A percentile compares a stretch with the other conserved stretches of the same genome.
Conservation (phyloP, 306 rosid genomes). For the Cucumis melo region DNA sequence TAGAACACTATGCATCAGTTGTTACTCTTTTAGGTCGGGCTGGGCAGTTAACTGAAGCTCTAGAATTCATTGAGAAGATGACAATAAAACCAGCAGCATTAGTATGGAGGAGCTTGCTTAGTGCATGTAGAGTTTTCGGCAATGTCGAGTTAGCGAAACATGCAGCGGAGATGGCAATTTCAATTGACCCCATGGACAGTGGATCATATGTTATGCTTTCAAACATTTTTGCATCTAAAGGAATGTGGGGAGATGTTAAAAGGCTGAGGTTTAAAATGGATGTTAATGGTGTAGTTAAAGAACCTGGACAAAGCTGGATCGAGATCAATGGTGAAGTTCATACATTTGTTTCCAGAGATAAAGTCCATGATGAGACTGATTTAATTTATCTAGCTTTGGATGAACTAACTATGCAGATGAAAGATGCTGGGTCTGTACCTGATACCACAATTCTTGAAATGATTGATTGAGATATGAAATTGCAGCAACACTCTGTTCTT, state of each 20-base stretch:
- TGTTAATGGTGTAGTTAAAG: constrained; percentile 48
- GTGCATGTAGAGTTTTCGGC: constrained; percentile 65
- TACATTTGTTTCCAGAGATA: constrained; percentile 27
- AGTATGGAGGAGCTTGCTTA: constrained; percentile 86
- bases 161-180: constrained; percentile 82
- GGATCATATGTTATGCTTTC: constrained; percentile 76
- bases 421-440: constrained; percentile 34
- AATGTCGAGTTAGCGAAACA: constrained; percentile 57
- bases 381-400: constrained; percentile 30
- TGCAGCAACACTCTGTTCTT: background rate
- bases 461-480: constrained; percentile 7
- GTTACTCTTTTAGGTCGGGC: constrained; percentile 79
- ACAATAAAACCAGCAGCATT: constrained; percentile 57
- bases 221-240: constrained; percentile 76
- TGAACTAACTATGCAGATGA: constrained; percentile 39
- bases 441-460: constrained; percentile 6
- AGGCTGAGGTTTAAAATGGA: constrained; percentile 64
- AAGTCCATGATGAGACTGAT: constrained; percentile 20
- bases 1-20: constrained; percentile 75
- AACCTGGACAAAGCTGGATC: constrained; percentile 36
- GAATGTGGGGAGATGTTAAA: constrained; percentile 69
- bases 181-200: constrained; percentile 55
- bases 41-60: constrained; percentile 52
- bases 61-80: constrained; percentile 57
- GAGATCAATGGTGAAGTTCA: constrained; percentile 17